Conservation (phyloP, 2,329 filamentous ascomycete genomes). For the Fusarium albosuccineum region DNA sequence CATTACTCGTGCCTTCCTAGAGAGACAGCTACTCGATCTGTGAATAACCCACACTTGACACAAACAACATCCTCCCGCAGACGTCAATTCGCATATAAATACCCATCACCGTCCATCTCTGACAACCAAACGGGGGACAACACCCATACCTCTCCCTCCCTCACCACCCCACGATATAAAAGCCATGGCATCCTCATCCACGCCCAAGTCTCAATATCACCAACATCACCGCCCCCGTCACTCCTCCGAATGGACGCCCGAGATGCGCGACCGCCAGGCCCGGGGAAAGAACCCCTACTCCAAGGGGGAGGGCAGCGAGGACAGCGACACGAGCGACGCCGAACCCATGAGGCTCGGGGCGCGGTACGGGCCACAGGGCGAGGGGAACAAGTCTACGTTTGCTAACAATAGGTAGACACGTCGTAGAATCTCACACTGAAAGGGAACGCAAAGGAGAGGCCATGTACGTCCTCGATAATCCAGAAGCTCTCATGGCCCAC, state of each 20-base stretch:
- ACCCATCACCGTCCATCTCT: too few species aligned
- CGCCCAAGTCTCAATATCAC: constrained; percentile 52
- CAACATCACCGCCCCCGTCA: constrained; percentile 44
- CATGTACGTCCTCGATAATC: constrained; percentile 66
- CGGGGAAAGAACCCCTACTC: constrained; percentile 69
- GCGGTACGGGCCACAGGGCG: constrained; percentile 4
- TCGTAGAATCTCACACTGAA: constrained; percentile 57
- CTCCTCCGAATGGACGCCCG: constrained; percentile 56
- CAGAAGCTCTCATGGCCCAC: constrained; percentile 71
- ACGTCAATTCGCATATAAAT: too few species aligned
- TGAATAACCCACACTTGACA: too few species aligned
- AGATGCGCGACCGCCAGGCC: constrained; percentile 70
- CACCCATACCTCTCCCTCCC: too few species aligned
- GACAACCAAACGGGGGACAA: too few species aligned
- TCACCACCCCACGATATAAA: too few species aligned
- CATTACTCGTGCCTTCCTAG: too few species aligned
- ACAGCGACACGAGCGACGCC: constrained; percentile 39
- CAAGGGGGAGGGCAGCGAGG: constrained; percentile 35
- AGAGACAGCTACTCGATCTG: too few species aligned
- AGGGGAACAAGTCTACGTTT: neutral
- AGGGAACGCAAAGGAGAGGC: constrained; percentile 63
- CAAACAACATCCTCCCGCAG: too few species aligned
- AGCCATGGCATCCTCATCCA: constrained; percentile 33
- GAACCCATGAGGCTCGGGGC: constrained; percentile 36
- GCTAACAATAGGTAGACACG: constrained; percentile 5